Base-by-base conservation (phyloP, 805 yeast species). In the Starmerella cellae region DNA sequence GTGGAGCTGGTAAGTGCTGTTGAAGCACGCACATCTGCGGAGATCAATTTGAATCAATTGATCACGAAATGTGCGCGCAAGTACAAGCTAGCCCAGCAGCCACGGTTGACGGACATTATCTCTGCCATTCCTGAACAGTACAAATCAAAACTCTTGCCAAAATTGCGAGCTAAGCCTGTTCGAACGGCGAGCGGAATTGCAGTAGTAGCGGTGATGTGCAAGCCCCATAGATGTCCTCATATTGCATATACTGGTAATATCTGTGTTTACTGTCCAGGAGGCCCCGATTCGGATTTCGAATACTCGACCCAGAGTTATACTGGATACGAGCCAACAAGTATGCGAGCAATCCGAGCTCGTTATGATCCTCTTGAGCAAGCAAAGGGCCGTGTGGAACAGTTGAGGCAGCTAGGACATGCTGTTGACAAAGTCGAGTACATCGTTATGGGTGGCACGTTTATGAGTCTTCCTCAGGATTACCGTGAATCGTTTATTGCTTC, bases 291-390 rank as follows among this genome's bases (percentile, higher is more conserved):
- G 1, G 98, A 91, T 64, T 91, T 91, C 58, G 98, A 91, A 60
- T 91, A 91, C 62, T 83, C 95, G 1, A 91, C 98, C 3, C 98
- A 91, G 64, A 85, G 96, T 3, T 91, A 91, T 58, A 91, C 98
- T 0, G 98, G 98, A 30, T 91, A 91, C 58, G 98, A 91, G 61
- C 98, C 98, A 8, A 91, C 98, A 0, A 85, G 96, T 1, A 91
- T 91, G 98, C 73, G 98, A 55, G 98, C 98, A n/a, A 91, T 91
- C 48, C 71, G 98, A 54, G 98, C 98, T 0, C 74, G 98, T 55
- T 91, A 91, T 58, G 98, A 91, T 60, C 97, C 98, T 1, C 91
- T 84, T 58, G 98, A 91, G 62, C 98, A 91, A 62, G 96, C 97
- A 5, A 72, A 98, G 58, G 98, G 98, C 38, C 76, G 98, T 60